Evolutionary conservation across 495 filamentous ascomycete species (phyloP).

Genomic region (Hyaloscypha finlandica): DNA sequence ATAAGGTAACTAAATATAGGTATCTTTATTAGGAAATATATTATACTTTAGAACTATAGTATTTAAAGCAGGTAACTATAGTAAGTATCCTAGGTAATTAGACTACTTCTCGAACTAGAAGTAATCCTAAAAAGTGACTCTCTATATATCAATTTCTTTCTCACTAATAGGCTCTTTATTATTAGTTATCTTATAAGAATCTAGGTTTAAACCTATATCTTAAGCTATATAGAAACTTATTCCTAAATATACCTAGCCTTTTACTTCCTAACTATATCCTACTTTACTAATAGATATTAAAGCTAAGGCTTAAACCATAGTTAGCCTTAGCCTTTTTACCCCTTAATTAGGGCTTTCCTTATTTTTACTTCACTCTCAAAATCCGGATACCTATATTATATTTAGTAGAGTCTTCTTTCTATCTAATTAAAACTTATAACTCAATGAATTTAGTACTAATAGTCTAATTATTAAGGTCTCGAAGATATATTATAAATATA

Average conservation of each 20-base stretch:
- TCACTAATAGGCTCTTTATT: slow-evolving; percentile 66
- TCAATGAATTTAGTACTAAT: no score
- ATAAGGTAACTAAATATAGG: slow-evolving; percentile 84
- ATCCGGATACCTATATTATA: no score
- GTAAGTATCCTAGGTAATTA: slow-evolving; percentile 92
- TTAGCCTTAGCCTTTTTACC: slow-evolving; percentile 82
- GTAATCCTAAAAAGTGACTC: slow-evolving; percentile 98
- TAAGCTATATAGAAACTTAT: slow-evolving; percentile 99
- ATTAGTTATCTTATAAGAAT: slow-evolving; percentile 61
- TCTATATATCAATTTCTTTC: slow-evolving; percentile 81
- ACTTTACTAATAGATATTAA: slow-evolving; percentile 97
- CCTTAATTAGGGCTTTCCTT: no score
- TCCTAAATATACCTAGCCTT: slow-evolving; percentile 96
- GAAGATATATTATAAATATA: no score
- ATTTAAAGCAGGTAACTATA: slow-evolving; percentile 76
- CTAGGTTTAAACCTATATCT: slow-evolving; percentile 91
- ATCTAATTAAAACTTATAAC: no score
- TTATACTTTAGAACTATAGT: slow-evolving; percentile 86
- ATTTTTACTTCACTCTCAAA: no score
- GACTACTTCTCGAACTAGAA: slow-evolving; percentile 99
- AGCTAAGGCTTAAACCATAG: slow-evolving; percentile 93
- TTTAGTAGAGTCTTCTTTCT: no score
- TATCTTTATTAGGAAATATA: slow-evolving; percentile 89
- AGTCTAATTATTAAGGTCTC: no score
- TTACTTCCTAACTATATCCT: slow-evolving; percentile 91